These are phyloP conservation scores for Ceratocystis albifundus DNA, from an alignment of 2,329 filamentous ascomycete species.

Conservation along the genomic window DNA sequence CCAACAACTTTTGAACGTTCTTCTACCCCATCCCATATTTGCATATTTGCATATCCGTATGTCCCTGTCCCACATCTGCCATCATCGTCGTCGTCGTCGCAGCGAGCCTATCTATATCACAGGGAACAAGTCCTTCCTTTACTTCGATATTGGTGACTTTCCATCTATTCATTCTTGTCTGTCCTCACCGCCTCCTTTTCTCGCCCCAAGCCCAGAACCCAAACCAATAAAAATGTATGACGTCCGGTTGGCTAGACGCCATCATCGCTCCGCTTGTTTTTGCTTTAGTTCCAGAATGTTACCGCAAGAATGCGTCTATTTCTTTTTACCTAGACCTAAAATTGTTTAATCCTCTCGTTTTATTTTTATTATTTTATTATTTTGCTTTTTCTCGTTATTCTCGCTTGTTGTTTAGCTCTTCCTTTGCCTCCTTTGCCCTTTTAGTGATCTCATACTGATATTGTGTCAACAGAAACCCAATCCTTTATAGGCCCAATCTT, in stretches of 20 bases:
- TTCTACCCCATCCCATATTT: neutral
- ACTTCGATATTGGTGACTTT: neutral
- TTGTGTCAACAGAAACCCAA: neutral
- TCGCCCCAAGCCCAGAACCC: neutral
- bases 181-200: slow-evolving; percentile 1
- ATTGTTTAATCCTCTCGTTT: neutral
- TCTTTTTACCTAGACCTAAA: neutral
- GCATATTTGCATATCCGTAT: neutral
- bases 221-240: neutral
- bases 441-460: slow-evolving; percentile 1
- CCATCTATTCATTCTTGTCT: neutral
- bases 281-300: neutral
- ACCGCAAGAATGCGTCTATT: neutral
- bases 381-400: neutral
- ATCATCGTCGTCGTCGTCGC: too few species aligned
- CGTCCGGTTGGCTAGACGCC: neutral
- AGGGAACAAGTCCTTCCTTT: neutral
- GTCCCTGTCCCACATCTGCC: neutral
- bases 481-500: neutral
- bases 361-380: too few species aligned
- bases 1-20: neutral
- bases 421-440: neutral
- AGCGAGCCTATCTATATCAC: too few species aligned
- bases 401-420: neutral
- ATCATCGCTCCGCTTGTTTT: neutral